phyloP scores from a whole-genome alignment of 2,329 filamentous ascomycete species.

The Fusarium duplospermum region DNA sequence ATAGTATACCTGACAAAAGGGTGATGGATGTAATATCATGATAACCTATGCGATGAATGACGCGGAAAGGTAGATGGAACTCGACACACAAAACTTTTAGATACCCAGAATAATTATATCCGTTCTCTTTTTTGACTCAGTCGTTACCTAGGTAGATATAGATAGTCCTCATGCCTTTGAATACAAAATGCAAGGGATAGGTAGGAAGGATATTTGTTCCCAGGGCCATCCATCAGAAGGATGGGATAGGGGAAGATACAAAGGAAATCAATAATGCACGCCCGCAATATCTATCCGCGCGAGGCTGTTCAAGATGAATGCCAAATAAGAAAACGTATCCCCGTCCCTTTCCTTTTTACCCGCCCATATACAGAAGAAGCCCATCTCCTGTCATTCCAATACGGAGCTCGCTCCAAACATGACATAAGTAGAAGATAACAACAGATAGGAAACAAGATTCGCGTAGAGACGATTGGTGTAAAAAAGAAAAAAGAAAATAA shows the following conservation, averaged over 20 bases:
- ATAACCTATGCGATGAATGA: not conserved
- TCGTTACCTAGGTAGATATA: not conserved
- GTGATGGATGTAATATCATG: not conserved
- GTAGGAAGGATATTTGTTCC: slow-evolving; percentile 1
- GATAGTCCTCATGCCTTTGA: slow-evolving; percentile 4
- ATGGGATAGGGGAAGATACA: slow-evolving; percentile 5
- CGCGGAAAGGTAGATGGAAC: not conserved
- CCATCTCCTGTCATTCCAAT: not conserved
- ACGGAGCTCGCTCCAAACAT: not conserved
- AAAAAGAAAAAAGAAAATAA: not conserved
- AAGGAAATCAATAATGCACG: slow-evolving; percentile 28
- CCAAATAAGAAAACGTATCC: not conserved
- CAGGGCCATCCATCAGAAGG: not conserved
- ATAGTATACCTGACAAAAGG: not conserved
- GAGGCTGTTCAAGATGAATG: slow-evolving; percentile 13
- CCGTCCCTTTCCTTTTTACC: slow-evolving; percentile 2
- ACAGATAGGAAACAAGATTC: slow-evolving; percentile 24
- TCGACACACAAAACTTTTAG: not conserved
- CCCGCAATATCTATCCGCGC: slow-evolving; percentile 26
- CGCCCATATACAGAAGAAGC: slow-evolving; percentile 4
- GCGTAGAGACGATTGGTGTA: slow-evolving; percentile 42
- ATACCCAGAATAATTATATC: slow-evolving; percentile 21
- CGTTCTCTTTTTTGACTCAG: slow-evolving; percentile 18
- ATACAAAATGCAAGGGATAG: slow-evolving; percentile 9
- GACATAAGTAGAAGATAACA: slow-evolving; percentile 1